Conservation (phyloP, 768 basidiomycete species). For the Mrakia gelida region DNA sequence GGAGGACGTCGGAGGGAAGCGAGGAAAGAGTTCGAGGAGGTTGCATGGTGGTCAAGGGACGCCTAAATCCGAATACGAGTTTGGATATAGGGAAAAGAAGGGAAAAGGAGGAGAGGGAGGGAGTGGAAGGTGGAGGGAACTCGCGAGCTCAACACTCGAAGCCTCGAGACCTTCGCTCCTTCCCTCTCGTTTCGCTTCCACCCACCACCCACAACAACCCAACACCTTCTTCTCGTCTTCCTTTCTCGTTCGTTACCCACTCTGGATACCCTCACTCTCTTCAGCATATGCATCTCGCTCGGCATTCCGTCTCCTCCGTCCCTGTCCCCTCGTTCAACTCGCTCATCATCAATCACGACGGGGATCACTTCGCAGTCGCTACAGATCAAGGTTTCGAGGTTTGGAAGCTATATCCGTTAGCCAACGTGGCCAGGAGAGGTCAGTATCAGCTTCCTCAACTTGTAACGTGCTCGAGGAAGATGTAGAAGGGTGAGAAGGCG, state of each 20-base stretch:
- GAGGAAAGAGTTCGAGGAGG: background rate
- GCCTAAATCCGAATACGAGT: too few species aligned
- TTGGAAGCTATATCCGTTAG: slow-evolving; percentile 39
- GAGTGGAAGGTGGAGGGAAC: too few species aligned
- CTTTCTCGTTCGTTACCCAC: background rate
- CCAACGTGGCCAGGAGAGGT: slow-evolving; percentile 38
- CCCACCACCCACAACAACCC: background rate
- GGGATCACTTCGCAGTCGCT: slow-evolving; percentile 39
- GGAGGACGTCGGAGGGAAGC: background rate
- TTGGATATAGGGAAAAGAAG: too few species aligned
- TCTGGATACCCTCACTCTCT: background rate
- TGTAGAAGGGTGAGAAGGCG: background rate
- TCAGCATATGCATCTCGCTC: slow-evolving; percentile 42
- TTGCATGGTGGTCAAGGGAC: background rate
- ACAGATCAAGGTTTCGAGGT: slow-evolving; percentile 42
- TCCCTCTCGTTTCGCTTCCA: background rate
- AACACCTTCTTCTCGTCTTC: background rate
- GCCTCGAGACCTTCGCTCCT: too few species aligned
- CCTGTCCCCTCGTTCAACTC: slow-evolving; percentile 38
- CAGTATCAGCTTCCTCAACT: slow-evolving; percentile 1
- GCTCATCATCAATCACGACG: slow-evolving; percentile 40
- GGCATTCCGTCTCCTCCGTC: slow-evolving; percentile 42
- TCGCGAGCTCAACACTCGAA: too few species aligned
- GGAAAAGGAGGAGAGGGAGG: background rate
- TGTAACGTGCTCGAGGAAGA: background rate